phyloP scores from a whole-genome alignment of 2,329 filamentous ascomycete genomes.

The Trichoderma endophyticum region DNA sequence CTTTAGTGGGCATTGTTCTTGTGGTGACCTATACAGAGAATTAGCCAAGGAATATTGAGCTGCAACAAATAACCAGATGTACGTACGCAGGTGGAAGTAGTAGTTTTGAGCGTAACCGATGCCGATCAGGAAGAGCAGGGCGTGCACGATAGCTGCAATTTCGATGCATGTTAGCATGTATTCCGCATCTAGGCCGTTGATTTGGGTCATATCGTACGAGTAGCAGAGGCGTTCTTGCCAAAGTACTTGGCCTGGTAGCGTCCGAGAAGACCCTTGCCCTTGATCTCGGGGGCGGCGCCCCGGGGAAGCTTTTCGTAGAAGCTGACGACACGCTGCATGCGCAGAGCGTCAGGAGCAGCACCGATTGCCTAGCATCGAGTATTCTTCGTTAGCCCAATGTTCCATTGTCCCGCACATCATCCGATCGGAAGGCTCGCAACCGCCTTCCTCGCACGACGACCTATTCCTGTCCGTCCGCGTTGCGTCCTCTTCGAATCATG shows the following conservation, averaged over 20 bases:
- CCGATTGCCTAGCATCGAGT: slow-evolving; percentile 71
- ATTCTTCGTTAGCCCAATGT: slow-evolving; percentile 14
- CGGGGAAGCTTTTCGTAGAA: slow-evolving; percentile 99
- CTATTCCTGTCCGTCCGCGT: neutral
- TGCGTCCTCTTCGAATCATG: neutral
- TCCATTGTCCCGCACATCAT: slow-evolving; percentile 7
- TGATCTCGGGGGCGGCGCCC: slow-evolving; percentile 78
- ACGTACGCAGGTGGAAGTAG: slow-evolving; percentile 98
- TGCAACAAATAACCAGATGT: slow-evolving; percentile 27
- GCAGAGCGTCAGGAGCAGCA: slow-evolving; percentile 88
- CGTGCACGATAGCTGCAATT: slow-evolving; percentile 76
- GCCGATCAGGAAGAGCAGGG: slow-evolving; percentile 71
- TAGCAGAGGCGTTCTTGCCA: slow-evolving; percentile 84
- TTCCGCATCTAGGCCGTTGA: neutral
- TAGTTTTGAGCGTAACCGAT: slow-evolving; percentile 97
- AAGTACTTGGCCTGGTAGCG: slow-evolving; percentile 93
- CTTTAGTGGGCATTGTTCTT: slow-evolving; percentile 99
- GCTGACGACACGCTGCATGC: slow-evolving; percentile 96
- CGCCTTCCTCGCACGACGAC: neutral
- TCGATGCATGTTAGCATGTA: slow-evolving; percentile 23
- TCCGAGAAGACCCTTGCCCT: slow-evolving; percentile 78
- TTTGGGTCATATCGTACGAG: slow-evolving; percentile 62
- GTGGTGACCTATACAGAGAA: slow-evolving; percentile 74
- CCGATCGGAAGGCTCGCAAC: neutral
- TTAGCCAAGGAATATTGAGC: slow-evolving; percentile 1